Evolutionary conservation across 1,284 basidiomycete genomes (phyloP), one percentile per base, ranked within the genome.

Genomic region (Cutaneotrichosporon cyanovorans): DNA sequence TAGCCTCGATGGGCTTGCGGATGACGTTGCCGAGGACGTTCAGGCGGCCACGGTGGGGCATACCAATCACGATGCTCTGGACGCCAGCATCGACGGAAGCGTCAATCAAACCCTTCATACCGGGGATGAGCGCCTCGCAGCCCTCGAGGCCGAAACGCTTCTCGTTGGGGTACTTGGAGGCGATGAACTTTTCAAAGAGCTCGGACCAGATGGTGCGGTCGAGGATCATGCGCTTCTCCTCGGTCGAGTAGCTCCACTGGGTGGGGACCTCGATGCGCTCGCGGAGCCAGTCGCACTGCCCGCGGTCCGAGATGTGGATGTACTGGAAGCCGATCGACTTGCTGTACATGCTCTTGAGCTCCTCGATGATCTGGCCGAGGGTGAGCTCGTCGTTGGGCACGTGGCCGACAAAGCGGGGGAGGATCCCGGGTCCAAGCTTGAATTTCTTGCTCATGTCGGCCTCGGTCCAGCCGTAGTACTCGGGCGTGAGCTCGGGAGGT

Each of bases 191-290:
- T 73, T 99, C 95, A 64, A 98, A 97, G 5, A 88, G 87, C 70
- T 98, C 93, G 22, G 93, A 98, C 95, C 95, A 98, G 73, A 97
- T 96, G 64, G 97, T 83, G 53, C 95, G 87, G 74, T 98, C 95
- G 50, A 98, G 81, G 58, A 99, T 95, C 85, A 95, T 93, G 49
- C 91, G 84, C 76, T 98, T 99, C 77, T 99, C 93, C 66, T 98
- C 95, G 50, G 90, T 80, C 38, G 85, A 85, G 76, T 98, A 99
- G 66, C 90, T 89, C 90, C 90, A 97, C n/a, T 93, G 93, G 61
- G 87, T 84, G 5, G 95, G 95, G 19, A 87, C 85, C 73, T 99
- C 95, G 46, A 98, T 80, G 55, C 95, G 87, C 71, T 92, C 88
- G 58, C 95, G 81, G 61, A 99, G 91, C 95, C 95, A 99, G 74